Percentiles rank a stretch among this genome's conserved stretches.
These are phyloP conservation scores for Trichosanthes cucumerina DNA, from an alignment of 306 rosid genomes.

Conservation along the genomic window DNA sequence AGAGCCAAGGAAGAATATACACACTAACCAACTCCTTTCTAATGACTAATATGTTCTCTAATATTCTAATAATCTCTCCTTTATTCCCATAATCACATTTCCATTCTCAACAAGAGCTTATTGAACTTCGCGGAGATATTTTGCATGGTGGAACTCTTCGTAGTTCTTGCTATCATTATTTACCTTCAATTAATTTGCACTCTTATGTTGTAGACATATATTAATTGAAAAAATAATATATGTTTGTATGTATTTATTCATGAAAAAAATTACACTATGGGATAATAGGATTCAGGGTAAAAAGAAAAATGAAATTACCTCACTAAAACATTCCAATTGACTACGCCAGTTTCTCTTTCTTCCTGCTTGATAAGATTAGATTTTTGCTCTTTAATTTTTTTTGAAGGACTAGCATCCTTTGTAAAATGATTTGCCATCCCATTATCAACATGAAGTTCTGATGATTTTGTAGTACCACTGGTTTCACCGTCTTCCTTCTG, in stretches of 20 bases:
- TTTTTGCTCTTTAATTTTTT: conserved; percentile 42
- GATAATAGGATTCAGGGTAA: background rate
- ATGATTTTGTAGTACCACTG: conserved; percentile 16
- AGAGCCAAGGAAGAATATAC: background rate
- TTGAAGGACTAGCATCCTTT: conserved; percentile 25
- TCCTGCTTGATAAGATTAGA: conserved; percentile 70
- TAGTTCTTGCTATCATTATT: too few relatives aligned
- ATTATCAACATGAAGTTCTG: conserved; percentile 21
- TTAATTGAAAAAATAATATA: too few relatives aligned
- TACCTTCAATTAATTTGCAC: too few relatives aligned
- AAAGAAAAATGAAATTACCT: conserved; percentile 30
- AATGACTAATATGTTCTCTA: too few relatives aligned
- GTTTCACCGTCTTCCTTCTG: conserved; percentile 25
- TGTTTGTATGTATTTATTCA: too few relatives aligned
- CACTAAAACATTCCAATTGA: conserved; percentile 61
- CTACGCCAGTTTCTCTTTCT: conserved; percentile 78
- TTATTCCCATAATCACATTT: too few relatives aligned
- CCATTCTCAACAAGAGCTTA: too few relatives aligned
- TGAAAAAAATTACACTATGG: background rate
- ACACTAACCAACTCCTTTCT: background rate
- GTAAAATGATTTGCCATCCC: conserved; percentile 24
- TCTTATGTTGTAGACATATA: too few relatives aligned
- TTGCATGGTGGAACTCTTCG: too few relatives aligned
- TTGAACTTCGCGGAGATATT: too few relatives aligned
- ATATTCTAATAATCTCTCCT: too few relatives aligned